phyloP scores from a whole-genome alignment of 2,329 filamentous ascomycete species.

The Grosmannia serpens region DNA sequence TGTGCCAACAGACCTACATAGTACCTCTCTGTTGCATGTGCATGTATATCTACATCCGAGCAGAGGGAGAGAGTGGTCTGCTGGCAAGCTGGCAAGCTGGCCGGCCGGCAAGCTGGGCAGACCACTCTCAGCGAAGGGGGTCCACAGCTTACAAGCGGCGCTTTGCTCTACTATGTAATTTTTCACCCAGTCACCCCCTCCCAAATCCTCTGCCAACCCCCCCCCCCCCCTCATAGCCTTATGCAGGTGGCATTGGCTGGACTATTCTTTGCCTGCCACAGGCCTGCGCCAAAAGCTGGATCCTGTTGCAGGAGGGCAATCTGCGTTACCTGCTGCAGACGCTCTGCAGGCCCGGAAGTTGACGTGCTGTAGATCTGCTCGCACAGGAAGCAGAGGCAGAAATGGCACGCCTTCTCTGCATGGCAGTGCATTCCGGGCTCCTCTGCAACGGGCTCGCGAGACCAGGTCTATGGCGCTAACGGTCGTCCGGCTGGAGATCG shows the following conservation, averaged over 20 bases:
- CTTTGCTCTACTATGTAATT: not conserved
- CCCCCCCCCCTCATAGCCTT: not conserved
- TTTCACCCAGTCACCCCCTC: not conserved
- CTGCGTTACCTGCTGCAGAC: not conserved
- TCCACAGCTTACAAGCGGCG: not conserved
- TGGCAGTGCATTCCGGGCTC: not conserved
- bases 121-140: too few relatives aligned
- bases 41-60: not conserved
- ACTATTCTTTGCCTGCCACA: not conserved
- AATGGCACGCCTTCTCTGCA: not conserved
- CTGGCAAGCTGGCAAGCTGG: not conserved
- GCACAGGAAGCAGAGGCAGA: not conserved
- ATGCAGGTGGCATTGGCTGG: not conserved
- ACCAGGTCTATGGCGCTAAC: not conserved
- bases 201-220: not conserved
- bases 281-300: not conserved
- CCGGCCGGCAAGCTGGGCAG: too few relatives aligned
- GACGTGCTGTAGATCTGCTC: not conserved
- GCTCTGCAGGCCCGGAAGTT: constrained; percentile 1
- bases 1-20: not conserved
- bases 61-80: not conserved
- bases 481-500: not conserved
- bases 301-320: not conserved
- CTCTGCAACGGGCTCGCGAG: not conserved
- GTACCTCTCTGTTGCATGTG: not conserved